phyloP scores from a whole-genome alignment of 176 grass and related monocot species.

The Melocanna baccifera region DNA sequence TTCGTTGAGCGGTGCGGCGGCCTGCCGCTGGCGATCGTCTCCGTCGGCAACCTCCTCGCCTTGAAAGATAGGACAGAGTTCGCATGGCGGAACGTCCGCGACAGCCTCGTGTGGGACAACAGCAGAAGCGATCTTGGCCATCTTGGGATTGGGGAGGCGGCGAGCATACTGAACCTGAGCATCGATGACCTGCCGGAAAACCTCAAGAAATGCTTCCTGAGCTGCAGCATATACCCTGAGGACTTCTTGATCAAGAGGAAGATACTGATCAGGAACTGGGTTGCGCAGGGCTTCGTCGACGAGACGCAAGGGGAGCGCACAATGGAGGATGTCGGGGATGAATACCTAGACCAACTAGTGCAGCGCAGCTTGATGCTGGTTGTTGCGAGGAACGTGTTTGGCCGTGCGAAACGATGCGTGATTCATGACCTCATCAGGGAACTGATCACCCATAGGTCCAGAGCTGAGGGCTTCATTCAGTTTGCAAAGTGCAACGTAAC shows the following conservation, averaged over 20 bases:
- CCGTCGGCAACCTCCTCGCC: slow-evolving; percentile 1
- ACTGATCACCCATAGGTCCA: background rate
- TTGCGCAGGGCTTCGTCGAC: slow-evolving; percentile 20
- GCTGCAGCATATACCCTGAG: slow-evolving; percentile 23
- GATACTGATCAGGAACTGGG: background rate
- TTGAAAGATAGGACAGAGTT: background rate
- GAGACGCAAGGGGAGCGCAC: background rate
- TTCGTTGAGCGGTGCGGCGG: background rate
- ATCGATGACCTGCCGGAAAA: slow-evolving; percentile 27
- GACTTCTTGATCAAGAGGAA: slow-evolving; percentile 15
- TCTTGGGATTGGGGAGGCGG: background rate
- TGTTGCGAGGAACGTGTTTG: background rate
- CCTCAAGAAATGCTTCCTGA: slow-evolving; percentile 36
- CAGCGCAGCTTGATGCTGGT: background rate
- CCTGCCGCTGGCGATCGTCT: slow-evolving; percentile 27
- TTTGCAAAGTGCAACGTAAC: background rate
- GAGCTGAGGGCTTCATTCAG: background rate
- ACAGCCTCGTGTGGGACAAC: background rate
- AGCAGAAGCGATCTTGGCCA: background rate
- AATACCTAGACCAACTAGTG: background rate
- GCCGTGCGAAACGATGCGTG: background rate
- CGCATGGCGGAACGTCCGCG: background rate
- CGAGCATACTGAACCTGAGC: background rate
- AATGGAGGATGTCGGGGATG: slow-evolving; percentile 17
- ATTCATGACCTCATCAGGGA: slow-evolving; percentile 15